These are phyloP conservation scores for Clavariopsis aquatica DNA, from an alignment of 495 filamentous ascomycete species.

Conservation along the genomic window DNA sequence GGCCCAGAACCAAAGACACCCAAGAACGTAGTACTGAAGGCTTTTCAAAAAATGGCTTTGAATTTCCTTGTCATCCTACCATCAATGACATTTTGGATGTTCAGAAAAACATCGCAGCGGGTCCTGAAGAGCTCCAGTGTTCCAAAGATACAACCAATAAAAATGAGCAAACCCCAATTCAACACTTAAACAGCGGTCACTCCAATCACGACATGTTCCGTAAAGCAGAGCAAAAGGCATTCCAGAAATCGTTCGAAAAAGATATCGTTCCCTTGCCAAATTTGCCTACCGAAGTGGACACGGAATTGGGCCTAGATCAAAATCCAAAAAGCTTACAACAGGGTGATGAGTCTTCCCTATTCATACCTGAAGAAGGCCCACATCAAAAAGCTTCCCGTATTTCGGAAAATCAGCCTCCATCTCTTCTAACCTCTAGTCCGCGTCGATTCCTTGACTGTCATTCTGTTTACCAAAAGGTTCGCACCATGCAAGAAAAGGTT, in stretches of 20 bases:
- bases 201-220: not conserved
- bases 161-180: too few relatives aligned
- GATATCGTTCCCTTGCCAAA: not conserved
- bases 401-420: not conserved
- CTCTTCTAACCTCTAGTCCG: not conserved
- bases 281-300: not conserved
- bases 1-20: too few relatives aligned
- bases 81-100: too few relatives aligned
- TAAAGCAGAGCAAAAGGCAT: not conserved
- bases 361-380: not conserved
- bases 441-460: not conserved
- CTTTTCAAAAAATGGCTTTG: too few relatives aligned
- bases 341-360: not conserved
- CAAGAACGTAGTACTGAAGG: too few relatives aligned
- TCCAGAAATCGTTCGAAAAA: not conserved
- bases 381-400: too few relatives aligned
- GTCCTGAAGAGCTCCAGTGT: too few relatives aligned
- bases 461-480: constrained; percentile 14
- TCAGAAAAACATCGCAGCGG: too few relatives aligned
- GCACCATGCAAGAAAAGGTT: constrained; percentile 1
- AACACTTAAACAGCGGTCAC: too few relatives aligned
- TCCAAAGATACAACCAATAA: too few relatives aligned
- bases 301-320: not conserved
- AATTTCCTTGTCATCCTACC: too few relatives aligned
- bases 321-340: not conserved